These are phyloP conservation scores for Cetraspora pellucida DNA, from an alignment of 192 early-diverging fungal genomes.

Conservation along the genomic window DNA sequence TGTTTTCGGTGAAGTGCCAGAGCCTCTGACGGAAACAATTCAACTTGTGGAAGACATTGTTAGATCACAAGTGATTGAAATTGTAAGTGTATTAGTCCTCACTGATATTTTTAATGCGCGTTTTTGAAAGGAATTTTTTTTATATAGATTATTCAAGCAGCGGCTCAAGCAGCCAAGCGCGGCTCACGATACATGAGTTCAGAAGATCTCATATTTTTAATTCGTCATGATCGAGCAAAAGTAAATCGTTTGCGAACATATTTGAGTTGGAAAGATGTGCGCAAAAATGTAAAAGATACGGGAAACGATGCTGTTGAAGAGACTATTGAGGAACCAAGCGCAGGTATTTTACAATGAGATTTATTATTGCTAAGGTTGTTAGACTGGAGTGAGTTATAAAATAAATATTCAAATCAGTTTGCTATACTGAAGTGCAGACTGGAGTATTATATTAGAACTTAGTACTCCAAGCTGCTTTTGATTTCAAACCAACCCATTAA, in stretches of 20 bases:
- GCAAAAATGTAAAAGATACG: slow-evolving; percentile 87
- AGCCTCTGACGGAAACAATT: slow-evolving; percentile 86
- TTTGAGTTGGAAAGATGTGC: slow-evolving; percentile 94
- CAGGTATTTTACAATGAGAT: slow-evolving; percentile 24
- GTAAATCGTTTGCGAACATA: slow-evolving; percentile 89
- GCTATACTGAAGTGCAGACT: no score
- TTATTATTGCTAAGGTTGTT: background rate
- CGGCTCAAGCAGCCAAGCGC: slow-evolving; percentile 80
- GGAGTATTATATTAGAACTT: no score
- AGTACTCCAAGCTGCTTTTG: no score
- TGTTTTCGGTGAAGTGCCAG: slow-evolving; percentile 93
- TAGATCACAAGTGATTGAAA: slow-evolving; percentile 90
- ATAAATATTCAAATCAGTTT: background rate
- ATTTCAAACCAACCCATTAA: no score
- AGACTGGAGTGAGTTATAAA: no score
- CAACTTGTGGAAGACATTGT: slow-evolving; percentile 95
- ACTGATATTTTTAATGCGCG: background rate
- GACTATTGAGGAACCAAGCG: slow-evolving; percentile 56
- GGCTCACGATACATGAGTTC: slow-evolving; percentile 77
- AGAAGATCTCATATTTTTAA: slow-evolving; percentile 96
- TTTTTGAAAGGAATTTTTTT: background rate
- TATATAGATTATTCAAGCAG: slow-evolving; percentile 78
- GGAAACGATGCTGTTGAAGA: slow-evolving; percentile 58
- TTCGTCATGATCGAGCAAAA: slow-evolving; percentile 92
- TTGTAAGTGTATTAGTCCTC: slow-evolving; percentile 56